Evolutionary conservation across 108 stramenopile genomes (phyloP).

Genomic region (Nitzschia putrida): DNA sequence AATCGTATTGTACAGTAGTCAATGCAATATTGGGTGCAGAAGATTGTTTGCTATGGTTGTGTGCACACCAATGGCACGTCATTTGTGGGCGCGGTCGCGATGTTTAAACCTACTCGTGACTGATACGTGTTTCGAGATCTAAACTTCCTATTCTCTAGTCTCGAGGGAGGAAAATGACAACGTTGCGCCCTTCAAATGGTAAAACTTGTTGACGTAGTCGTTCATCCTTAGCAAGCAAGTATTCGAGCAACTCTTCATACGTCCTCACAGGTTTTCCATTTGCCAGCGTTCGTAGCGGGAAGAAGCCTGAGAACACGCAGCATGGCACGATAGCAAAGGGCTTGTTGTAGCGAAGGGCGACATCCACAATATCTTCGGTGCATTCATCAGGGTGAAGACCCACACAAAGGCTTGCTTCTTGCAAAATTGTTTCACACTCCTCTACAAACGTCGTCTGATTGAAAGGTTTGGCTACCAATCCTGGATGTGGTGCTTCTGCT

Average conservation of each 20-base stretch:
- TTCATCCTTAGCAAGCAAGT: slow-evolving; percentile 59
- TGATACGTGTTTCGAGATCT: no score
- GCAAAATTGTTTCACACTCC: slow-evolving; percentile 20
- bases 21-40: no score
- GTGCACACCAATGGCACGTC: no score
- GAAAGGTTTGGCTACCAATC: slow-evolving; percentile 17
- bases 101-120: no score
- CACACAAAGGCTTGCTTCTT: slow-evolving; percentile 40
- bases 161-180: slow-evolving; percentile 46
- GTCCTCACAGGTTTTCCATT: slow-evolving; percentile 38
- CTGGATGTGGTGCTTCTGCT: slow-evolving; percentile 25
- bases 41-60: no score
- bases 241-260: slow-evolving; percentile 60
- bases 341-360: slow-evolving; percentile 52
- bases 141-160: no score
- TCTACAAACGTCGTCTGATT: slow-evolving; percentile 31
- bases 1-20: no score
- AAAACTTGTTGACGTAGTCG: slow-evolving; percentile 40
- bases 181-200: slow-evolving; percentile 69
- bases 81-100: no score
- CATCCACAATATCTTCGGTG: slow-evolving; percentile 72
- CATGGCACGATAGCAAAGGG: slow-evolving; percentile 64
- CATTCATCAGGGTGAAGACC: slow-evolving; percentile 75
- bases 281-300: slow-evolving; percentile 42
- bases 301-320: slow-evolving; percentile 67